These are phyloP conservation scores for Cystobasidiaceae sp. DNA, from an alignment of 1,284 basidiomycete genomes.

Conservation along the genomic window DNA sequence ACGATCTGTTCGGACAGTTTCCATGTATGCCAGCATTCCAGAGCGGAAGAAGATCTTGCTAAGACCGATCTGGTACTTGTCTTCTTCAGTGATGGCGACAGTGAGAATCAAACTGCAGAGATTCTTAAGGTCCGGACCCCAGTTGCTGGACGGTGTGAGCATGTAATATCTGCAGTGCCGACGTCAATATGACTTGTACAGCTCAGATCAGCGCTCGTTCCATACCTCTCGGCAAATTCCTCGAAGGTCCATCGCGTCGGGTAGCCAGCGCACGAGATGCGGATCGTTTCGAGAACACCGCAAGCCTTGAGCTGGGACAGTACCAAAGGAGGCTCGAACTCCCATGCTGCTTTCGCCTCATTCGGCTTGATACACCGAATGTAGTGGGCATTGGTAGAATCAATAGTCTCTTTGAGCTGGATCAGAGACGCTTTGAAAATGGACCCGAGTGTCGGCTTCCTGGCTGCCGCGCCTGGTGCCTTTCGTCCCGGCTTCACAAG, in stretches of 20 bases:
- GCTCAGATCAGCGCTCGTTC: slow-evolving; percentile 14
- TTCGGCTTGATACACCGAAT: slow-evolving; percentile 99
- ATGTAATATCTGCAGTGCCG: slow-evolving; percentile 75
- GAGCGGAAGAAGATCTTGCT: slow-evolving; percentile 99
- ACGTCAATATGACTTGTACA: background rate
- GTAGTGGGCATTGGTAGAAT: slow-evolving; percentile 97
- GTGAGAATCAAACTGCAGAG: slow-evolving; percentile 83
- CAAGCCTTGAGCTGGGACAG: slow-evolving; percentile 92
- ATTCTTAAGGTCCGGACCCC: slow-evolving; percentile 63
- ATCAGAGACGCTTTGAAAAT: slow-evolving; percentile 97
- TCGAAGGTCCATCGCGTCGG: slow-evolving; percentile 98
- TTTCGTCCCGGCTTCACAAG: slow-evolving; percentile 39
- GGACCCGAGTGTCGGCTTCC: slow-evolving; percentile 93
- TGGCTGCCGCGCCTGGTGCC: slow-evolving; percentile 51
- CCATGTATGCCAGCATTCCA: slow-evolving; percentile 96
- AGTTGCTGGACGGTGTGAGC: slow-evolving; percentile 79
- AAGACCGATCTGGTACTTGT: slow-evolving; percentile 94
- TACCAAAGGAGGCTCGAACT: slow-evolving; percentile 92
- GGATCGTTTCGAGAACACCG: slow-evolving; percentile 97
- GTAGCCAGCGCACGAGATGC: slow-evolving; percentile 98
- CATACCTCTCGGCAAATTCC: slow-evolving; percentile 95
- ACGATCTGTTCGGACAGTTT: slow-evolving; percentile 78
- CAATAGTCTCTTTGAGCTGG: slow-evolving; percentile 93
- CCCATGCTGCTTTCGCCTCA: slow-evolving; percentile 93
- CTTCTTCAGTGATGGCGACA: slow-evolving; percentile 79